Evolutionary conservation across 345 rosid species (phyloP).

Genomic region (Arabidopsis arenosa): DNA sequence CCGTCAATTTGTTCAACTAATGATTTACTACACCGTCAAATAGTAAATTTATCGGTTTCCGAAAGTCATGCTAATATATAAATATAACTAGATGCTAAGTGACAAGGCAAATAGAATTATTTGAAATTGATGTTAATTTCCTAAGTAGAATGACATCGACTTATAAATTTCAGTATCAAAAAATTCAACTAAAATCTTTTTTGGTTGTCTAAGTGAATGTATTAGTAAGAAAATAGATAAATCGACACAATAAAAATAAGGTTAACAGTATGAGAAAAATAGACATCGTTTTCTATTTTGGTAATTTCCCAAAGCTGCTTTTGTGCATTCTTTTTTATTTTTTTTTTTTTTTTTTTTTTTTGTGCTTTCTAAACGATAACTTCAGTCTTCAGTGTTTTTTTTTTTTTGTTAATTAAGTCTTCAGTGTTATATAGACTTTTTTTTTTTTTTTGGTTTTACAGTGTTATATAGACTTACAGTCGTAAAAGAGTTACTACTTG

Average conservation of each 20-base stretch:
- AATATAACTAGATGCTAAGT: slow-evolving; percentile 6
- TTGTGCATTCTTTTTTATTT: too few species aligned
- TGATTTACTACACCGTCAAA: slow-evolving; percentile 37
- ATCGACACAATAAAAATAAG: not conserved
- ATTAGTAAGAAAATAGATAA: not conserved
- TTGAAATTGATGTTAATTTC: slow-evolving; percentile 38
- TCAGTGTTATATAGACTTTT: too few species aligned
- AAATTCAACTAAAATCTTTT: not conserved
- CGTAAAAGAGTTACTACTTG: slow-evolving; percentile 1
- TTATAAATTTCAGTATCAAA: not conserved
- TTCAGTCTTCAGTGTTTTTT: too few species aligned
- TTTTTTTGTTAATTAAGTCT: too few species aligned
- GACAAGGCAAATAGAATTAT: slow-evolving; percentile 31
- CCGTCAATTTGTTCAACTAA: slow-evolving; percentile 17
- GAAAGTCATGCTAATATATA: slow-evolving; percentile 9
- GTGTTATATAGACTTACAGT: too few species aligned
- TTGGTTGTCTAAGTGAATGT: slow-evolving; percentile 3
- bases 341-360: too few species aligned
- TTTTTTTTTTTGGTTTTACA: too few species aligned
- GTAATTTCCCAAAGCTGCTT: not conserved
- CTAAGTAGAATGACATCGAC: not conserved
- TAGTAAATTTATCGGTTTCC: slow-evolving; percentile 29
- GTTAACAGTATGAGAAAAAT: too few species aligned
- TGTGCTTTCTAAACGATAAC: not conserved
- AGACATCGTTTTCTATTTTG: not conserved